Conservation (phyloP, 2,329 filamentous ascomycete genomes). For the Didymella keratinophila region DNA sequence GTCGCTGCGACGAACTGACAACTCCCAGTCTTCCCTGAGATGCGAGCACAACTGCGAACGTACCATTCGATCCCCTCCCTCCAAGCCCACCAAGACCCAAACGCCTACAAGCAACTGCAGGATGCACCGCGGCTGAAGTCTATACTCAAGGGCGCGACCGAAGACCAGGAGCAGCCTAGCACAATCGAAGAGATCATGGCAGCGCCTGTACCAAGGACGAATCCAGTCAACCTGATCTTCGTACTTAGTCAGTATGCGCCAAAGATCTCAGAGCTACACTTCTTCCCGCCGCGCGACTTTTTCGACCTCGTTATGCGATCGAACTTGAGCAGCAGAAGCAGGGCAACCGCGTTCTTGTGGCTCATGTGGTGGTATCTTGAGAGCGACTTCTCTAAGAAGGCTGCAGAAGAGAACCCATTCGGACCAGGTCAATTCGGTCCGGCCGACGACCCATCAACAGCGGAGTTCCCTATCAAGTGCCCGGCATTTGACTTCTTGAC, state of each 20-base stretch:
- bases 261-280: slow-evolving; percentile 92
- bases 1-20: slow-evolving; percentile 25
- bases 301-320: slow-evolving; percentile 96
- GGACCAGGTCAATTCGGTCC: slow-evolving; percentile 62
- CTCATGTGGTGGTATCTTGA: slow-evolving; percentile 99
- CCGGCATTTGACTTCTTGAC: slow-evolving; percentile 72
- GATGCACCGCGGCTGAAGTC: slow-evolving; percentile 96
- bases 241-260: slow-evolving; percentile 88
- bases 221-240: slow-evolving; percentile 97
- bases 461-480: slow-evolving; percentile 63
- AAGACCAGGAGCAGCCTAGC: slow-evolving; percentile 85
- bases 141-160: slow-evolving; percentile 94
- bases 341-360: slow-evolving; percentile 92
- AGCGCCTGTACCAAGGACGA: slow-evolving; percentile 76
- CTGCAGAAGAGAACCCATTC: slow-evolving; percentile 89
- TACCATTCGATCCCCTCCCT: slow-evolving; percentile 98
- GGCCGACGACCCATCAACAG: slow-evolving; percentile 47
- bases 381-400: slow-evolving; percentile 89
- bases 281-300: slow-evolving; percentile 84
- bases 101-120: slow-evolving; percentile 97
- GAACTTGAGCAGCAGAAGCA: slow-evolving; percentile 79
- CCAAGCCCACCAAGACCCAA: slow-evolving; percentile 92
- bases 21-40: slow-evolving; percentile 89
- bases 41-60: slow-evolving; percentile 95
- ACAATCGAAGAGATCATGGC: slow-evolving; percentile 83